phyloP scores from a whole-genome alignment of 495 filamentous ascomycete species.

The Parathielavia appendiculata region DNA sequence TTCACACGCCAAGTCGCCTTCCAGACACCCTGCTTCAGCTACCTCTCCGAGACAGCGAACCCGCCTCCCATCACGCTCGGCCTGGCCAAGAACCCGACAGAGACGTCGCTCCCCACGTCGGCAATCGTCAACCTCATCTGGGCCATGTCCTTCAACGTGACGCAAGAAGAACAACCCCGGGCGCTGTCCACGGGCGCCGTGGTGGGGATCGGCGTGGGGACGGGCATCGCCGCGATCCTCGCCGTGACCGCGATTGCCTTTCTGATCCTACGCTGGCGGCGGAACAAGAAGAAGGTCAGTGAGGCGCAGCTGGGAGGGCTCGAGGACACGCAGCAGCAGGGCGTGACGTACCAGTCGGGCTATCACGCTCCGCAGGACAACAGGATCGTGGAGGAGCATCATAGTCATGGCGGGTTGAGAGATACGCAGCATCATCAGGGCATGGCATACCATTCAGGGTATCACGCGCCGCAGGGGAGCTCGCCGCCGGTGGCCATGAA shows the following conservation, averaged over 20 bases:
- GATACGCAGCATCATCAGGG: neutral
- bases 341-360: neutral
- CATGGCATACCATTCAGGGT: conserved; percentile 7
- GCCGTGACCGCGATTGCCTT: neutral
- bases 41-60: conserved; percentile 7
- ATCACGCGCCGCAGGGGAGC: conserved; percentile 7
- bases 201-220: conserved; percentile 22
- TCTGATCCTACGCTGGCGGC: conserved; percentile 11
- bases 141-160: conserved; percentile 26
- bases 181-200: conserved; percentile 19
- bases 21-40: conserved; percentile 29
- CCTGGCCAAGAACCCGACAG: conserved; percentile 16
- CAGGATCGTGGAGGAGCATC: too few relatives aligned
- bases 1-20: conserved; percentile 22
- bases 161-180: neutral
- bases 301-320: neutral
- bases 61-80: conserved; percentile 25
- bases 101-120: conserved; percentile 22
- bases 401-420: too few relatives aligned
- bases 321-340: neutral
- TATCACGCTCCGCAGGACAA: neutral
- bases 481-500: neutral
- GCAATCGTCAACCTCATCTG: conserved; percentile 26
- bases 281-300: conserved; percentile 6
- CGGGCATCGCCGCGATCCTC: conserved; percentile 6